Base-by-base conservation (phyloP, 148 eudicot species). In the Rhododendron williamsianum region DNA sequence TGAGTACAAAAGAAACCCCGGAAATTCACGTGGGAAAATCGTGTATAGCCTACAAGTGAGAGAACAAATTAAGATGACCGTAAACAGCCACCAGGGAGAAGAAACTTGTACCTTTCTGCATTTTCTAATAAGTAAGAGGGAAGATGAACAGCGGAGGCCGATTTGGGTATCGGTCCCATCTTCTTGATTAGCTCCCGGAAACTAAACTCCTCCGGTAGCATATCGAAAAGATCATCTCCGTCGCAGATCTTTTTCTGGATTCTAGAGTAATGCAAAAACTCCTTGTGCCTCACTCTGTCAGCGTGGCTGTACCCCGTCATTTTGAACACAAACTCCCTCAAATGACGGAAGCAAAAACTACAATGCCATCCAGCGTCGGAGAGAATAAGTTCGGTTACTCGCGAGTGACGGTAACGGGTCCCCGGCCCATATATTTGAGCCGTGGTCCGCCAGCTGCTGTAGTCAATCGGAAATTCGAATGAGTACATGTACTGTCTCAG, bases 281-380 rank as follows among this genome's bases (percentile, higher is more conserved):
- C 94, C 76, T 88, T 89, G 51, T 83, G 76, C 87, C 87, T 91
- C 77, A 96, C 98, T 35, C 98, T 84, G 83, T 94, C 98, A 9
- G 98, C 98, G 15, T 96, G 98, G 83, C 98, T 96, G 84, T 96
- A 96, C 2, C 93, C 98, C 2, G 92, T 96, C 98, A 96, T 96
- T 83, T 96, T 96, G 87, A 95, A 93, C 58, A 91, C 94, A 69
- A 96, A 94, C 18, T 94, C 98, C 21, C 81, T 80, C 45, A 96
- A 86, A 77, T 88, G 76, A 56, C 91, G 87, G 74, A 96, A 94
- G 87, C 98, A 96, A 80, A 96, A 96, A 91, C 98, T 96, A 36
- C 98, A 96, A 72, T 96, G 98, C 98, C 98, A 96, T 2, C 98
- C 98, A 0, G 98, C 91, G 81, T 96, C 94, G 2, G 98, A 93